Conservation (phyloP, 176 grass and related monocot genomes). For the Paspalum vaginatum region DNA sequence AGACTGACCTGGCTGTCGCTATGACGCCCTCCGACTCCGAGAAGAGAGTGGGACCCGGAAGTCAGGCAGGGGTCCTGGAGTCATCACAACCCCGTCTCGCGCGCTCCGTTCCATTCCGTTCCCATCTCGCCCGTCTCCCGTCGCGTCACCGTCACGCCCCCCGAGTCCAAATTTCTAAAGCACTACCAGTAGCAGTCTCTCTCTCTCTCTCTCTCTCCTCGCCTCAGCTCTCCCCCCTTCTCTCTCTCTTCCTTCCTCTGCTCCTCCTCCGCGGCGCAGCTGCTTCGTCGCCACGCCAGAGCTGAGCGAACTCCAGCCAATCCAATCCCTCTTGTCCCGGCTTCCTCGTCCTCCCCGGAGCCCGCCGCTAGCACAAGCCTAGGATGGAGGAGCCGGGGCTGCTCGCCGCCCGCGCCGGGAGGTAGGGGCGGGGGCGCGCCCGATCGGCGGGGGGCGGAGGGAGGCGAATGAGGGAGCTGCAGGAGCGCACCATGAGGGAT, state of each 20-base stretch:
- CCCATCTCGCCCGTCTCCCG: constrained; percentile 28
- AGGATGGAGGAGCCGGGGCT: constrained; percentile 34
- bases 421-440: constrained; percentile 31
- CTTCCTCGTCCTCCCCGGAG: background rate
- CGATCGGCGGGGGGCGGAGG: constrained; percentile 45
- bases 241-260: background rate
- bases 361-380: background rate
- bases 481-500: constrained; percentile 55
- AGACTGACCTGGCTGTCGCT: background rate
- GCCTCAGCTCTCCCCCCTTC: background rate
- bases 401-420: constrained; percentile 17
- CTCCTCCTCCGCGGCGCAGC: background rate
- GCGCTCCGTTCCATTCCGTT: constrained; percentile 33
- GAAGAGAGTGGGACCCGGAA: background rate
- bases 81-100: background rate
- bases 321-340: background rate
- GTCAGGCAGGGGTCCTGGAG: background rate
- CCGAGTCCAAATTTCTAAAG: constrained; percentile 45
- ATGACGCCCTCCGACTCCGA: background rate
- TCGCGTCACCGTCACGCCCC: constrained; percentile 42
- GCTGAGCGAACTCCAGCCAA: background rate
- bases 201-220: constrained; percentile 1
- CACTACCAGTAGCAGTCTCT: background rate
- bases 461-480: constrained; percentile 47
- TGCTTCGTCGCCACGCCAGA: constrained; percentile 49